Evolutionary conservation across 176 grass and related monocot genomes (phyloP), one percentile per base, ranked within the genome.

Genomic region (Oryza glumipatula): DNA sequence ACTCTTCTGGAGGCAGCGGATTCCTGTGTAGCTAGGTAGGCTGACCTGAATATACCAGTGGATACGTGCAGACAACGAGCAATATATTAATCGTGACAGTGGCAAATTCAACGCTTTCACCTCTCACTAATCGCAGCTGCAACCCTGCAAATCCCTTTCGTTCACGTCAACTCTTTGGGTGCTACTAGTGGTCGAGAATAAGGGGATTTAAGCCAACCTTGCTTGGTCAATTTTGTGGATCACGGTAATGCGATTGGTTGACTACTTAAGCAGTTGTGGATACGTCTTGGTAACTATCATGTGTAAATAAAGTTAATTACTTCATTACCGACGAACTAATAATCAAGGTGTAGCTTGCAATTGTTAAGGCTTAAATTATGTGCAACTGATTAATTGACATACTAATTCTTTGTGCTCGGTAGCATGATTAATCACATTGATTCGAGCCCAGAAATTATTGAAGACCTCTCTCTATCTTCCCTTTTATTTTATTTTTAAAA

Each of bases 21-120:
- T 56, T 76, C 48, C 6, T 19, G 7, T 76, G 9, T 35, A 52
- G 24, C 15, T 58, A 8, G 1, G 54, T 76, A 8, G 54, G 26
- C 28, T 74, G 23, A 36, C 73, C 48, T 75, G 72, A 51, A 74
- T 74, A 74, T 74, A 51, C 72, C 9, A 30, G 8, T 9, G 15
- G 45, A n/a, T 21, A 49, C 23, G 44, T 49, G 19, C 51, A 74
- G 43, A 74, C 54, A 51, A 30, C 26, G 11, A 48, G 4, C 47
- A 54, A 75, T 75, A 49, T 14, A 49, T 33, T 63, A 63, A 11
- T 22, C 5, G 7, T 0, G 56, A 9, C 0, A 56, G 47, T 12
- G 15, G 28, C 12, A 36, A 76, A 56, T 36, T 54, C 47, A 36
- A 56, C 28, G 26, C 19, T 56, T 76, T 76, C 23, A 28, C 44